phyloP scores from a whole-genome alignment of 306 rosid genomes.

The Mucuna pruriens region DNA sequence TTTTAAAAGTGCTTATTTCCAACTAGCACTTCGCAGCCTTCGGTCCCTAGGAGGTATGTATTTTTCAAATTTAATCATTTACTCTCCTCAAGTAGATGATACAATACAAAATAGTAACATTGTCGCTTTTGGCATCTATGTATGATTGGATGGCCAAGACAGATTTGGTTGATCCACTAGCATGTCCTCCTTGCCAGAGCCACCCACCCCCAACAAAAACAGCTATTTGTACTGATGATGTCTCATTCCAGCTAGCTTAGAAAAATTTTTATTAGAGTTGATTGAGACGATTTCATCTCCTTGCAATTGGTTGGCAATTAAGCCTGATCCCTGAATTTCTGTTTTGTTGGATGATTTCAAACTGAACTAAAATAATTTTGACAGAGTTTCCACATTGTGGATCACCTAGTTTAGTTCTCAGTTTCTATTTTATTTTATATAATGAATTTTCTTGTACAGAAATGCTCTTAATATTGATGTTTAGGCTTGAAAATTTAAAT shows the following conservation, averaged over 20 bases:
- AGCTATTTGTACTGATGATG: neutral
- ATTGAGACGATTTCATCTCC: neutral
- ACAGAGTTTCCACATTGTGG: neutral
- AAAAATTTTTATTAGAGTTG: neutral
- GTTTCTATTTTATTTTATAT: neutral
- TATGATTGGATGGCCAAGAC: slow-evolving; percentile 25
- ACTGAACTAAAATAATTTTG: neutral
- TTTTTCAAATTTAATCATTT: slow-evolving; percentile 32
- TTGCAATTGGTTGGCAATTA: neutral
- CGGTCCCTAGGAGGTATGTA: slow-evolving; percentile 93
- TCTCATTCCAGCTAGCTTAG: neutral
- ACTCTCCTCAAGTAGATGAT: neutral
- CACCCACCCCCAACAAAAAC: neutral
- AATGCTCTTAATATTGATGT: neutral
- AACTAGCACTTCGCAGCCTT: slow-evolving; percentile 97
- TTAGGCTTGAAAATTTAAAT: neutral
- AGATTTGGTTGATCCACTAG: slow-evolving; percentile 11
- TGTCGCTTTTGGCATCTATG: slow-evolving; percentile 23
- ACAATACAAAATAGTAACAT: neutral
- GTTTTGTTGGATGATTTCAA: neutral
- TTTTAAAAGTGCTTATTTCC: slow-evolving; percentile 99
- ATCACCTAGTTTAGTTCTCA: neutral
- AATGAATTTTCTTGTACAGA: neutral
- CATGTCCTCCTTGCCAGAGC: neutral
- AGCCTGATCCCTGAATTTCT: slow-evolving; percentile 8